Conservation (phyloP, 257 asterid species). For the Fraxinus pennsylvanica region DNA sequence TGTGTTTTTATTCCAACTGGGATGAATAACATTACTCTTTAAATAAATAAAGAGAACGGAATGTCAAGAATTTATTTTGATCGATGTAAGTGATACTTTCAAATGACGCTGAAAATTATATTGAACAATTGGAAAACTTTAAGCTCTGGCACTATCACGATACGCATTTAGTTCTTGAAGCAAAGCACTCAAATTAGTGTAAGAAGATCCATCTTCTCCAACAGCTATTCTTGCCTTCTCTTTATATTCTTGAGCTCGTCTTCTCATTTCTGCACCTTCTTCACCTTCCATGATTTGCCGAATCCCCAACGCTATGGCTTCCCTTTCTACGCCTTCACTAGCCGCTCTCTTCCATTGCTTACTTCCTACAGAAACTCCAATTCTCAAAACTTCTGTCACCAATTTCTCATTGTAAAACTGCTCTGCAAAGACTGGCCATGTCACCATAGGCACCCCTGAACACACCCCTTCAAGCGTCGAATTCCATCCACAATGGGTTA, state of each 20-base stretch:
- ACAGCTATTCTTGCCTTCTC: conserved; percentile 50
- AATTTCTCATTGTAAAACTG: conserved; percentile 52
- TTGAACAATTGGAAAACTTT: not conserved
- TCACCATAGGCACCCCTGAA: conserved; percentile 49
- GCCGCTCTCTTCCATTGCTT: conserved; percentile 19
- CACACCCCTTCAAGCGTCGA: conserved; percentile 45
- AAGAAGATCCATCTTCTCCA: conserved; percentile 71
- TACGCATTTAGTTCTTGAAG: conserved; percentile 34
- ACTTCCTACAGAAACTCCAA: conserved; percentile 46
- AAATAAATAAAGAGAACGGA: too few relatives aligned
- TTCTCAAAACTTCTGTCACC: conserved; percentile 37
- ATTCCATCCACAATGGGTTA: conserved; percentile 68
- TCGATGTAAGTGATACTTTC: too few relatives aligned
- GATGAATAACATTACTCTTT: too few relatives aligned
- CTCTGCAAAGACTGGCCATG: conserved; percentile 58
- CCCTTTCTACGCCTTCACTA: conserved; percentile 28
- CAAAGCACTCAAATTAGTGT: conserved; percentile 38
- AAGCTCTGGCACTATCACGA: not conserved
- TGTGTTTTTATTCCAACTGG: too few relatives aligned
- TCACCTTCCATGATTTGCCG: conserved; percentile 35
- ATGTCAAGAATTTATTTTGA: too few relatives aligned
- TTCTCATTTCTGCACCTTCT: conserved; percentile 38
- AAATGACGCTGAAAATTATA: too few relatives aligned
- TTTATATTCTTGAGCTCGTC: conserved; percentile 26
- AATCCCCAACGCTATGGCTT: conserved; percentile 36